Evolutionary conservation across 2,329 filamentous ascomycete species (phyloP).

Genomic region (Talaromyces atroroseus): DNA sequence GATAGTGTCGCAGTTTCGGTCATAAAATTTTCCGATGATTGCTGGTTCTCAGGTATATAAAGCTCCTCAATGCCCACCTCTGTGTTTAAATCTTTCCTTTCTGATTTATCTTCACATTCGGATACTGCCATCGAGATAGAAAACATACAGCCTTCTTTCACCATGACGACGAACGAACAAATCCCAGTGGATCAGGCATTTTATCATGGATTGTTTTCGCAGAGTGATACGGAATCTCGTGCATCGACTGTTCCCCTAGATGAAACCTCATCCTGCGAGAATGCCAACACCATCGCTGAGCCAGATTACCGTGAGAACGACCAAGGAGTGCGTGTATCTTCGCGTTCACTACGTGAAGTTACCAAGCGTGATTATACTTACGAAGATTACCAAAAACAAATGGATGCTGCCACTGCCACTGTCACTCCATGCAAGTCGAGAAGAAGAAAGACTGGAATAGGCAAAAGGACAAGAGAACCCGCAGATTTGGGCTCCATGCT

Average conservation of each 20-base stretch:
- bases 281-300: too few species aligned
- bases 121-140: background rate
- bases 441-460: background rate
- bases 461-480: too few species aligned
- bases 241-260: too few species aligned
- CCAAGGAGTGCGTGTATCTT: background rate
- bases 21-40: too few species aligned
- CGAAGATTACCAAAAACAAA: background rate
- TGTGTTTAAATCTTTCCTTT: too few species aligned
- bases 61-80: too few species aligned
- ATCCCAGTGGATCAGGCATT: background rate
- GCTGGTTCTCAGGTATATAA: too few species aligned
- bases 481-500: too few species aligned
- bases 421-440: background rate
- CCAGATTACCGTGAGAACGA: background rate
- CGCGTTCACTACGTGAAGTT: background rate
- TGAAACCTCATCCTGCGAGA: too few species aligned
- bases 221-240: too few species aligned
- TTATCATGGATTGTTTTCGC: background rate
- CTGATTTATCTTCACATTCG: too few species aligned
- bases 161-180: background rate
- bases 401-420: slow-evolving; percentile 2
- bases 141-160: background rate
- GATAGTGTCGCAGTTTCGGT: too few species aligned
- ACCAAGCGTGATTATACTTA: background rate